Base-by-base conservation (phyloP, 1,139 yeast genomes). In the Hyphopichia khmerensis region DNA sequence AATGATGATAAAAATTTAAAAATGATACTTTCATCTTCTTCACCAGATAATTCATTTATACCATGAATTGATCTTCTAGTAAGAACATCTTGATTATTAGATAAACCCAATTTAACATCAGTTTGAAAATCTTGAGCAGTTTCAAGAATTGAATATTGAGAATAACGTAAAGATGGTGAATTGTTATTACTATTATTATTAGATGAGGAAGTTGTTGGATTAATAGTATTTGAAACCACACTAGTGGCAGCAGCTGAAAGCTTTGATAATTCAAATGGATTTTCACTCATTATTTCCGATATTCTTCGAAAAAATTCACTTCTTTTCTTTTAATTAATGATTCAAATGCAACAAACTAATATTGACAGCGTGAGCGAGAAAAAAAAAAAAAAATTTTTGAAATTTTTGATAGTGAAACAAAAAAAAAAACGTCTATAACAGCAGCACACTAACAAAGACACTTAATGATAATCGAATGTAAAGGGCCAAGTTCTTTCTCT, bases 61-160 rank as follows among this genome's bases (percentile, higher is more conserved):
- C 99, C 99, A 57, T 89, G 86, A 21, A 84, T 67, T 21, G 83
- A 73, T 55, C 91, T 77, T 52, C 97, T 73, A 54, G 80, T 78
- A 18, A 78, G 64, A 23, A 87, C 80, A 48, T 90, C 97, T 48
- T 83, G 90, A 27, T 70, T 72, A 40, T 83, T 79, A 23, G 76
- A 65, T 21, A 91, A 68, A 2, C 98, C 98, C 10, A 61, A 50
- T 2, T 53, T 59, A 10, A 64, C 42, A 51, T 87, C 80, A 0
- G 97, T 85, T 43, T 77, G 77, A 35, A 90, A 69, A 40, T 82
- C 82, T 13, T 60, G 50, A 2, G 77, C 75, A 1, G 91, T 81
- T 36, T 87, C 87, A 29, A 79, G 84, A 4, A 79, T 72, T 1
- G 89, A 62, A 46, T 77, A 62, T 26, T 76, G 73, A 52, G 89